Percentiles rank a stretch among this genome's conserved stretches.
Evolutionary conservation across 495 filamentous ascomycete species (phyloP).

Genomic region (Opeltia flavorubescens): DNA sequence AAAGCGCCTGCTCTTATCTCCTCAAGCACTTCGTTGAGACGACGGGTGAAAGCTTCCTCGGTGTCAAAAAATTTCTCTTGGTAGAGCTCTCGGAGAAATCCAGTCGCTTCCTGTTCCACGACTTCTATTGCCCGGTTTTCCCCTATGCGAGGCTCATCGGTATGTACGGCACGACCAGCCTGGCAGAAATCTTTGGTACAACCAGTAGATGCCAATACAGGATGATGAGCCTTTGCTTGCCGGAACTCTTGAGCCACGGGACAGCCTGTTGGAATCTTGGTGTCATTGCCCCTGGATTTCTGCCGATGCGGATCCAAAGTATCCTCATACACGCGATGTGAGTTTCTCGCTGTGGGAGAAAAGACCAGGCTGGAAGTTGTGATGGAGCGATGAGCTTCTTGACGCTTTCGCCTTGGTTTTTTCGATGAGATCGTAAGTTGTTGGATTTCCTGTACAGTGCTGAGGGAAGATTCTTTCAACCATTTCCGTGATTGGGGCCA

Average conservation of each 20-base stretch:
- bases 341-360: neutral
- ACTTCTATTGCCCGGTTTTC: slow-evolving; percentile 12
- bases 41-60: slow-evolving; percentile 5
- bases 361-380: no score
- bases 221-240: slow-evolving; percentile 7
- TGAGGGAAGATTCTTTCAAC: neutral
- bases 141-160: slow-evolving; percentile 17
- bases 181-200: slow-evolving; percentile 19
- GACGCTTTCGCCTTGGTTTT: no score
- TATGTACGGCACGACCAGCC: slow-evolving; percentile 15
- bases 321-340: neutral
- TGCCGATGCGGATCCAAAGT: neutral
- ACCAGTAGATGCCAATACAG: slow-evolving; percentile 15
- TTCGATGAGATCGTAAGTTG: no score
- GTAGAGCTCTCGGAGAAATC: slow-evolving; percentile 12
- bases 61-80: slow-evolving; percentile 12
- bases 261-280: no score
- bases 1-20: slow-evolving; percentile 10
- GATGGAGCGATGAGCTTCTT: no score
- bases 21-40: slow-evolving; percentile 8
- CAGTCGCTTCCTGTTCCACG: slow-evolving; percentile 14
- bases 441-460: neutral
- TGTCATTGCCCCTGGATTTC: no score
- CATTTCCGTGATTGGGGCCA: neutral
- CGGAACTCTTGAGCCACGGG: neutral